These are phyloP conservation scores for Cochlearia excelsa DNA, from an alignment of 345 rosid species.

Conservation along the genomic window DNA sequence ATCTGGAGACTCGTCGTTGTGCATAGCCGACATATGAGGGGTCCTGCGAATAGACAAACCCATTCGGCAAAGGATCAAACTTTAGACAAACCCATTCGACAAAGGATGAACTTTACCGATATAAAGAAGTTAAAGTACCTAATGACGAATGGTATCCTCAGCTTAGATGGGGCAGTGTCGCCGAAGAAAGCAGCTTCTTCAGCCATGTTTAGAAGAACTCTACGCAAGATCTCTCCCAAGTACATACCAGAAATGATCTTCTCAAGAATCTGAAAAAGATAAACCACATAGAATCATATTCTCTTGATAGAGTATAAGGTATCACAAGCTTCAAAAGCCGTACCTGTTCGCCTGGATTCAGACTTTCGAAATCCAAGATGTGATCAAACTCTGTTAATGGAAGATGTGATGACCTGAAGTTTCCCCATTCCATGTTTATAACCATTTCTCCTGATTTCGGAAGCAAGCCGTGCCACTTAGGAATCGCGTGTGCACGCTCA, in stretches of 20 bases:
- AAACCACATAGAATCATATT: slow-evolving; percentile 1
- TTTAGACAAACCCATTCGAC: not conserved
- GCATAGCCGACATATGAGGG: slow-evolving; percentile 77
- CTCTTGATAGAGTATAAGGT: not conserved
- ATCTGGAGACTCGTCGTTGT: slow-evolving; percentile 64
- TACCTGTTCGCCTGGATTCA: slow-evolving; percentile 98
- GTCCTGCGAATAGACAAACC: slow-evolving; percentile 40
- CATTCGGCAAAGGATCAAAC: not conserved
- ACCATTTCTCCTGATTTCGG: slow-evolving; percentile 95
- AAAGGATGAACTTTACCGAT: not conserved
- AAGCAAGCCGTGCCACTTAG: slow-evolving; percentile 85
- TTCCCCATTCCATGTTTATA: slow-evolving; percentile 98
- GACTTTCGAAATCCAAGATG: slow-evolving; percentile 67
- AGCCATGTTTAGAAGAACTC: slow-evolving; percentile 80
- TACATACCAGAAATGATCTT: slow-evolving; percentile 96
- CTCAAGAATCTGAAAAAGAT: slow-evolving; percentile 64
- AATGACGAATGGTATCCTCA: slow-evolving; percentile 57
- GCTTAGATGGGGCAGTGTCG: slow-evolving; percentile 63
- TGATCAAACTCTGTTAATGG: slow-evolving; percentile 76
- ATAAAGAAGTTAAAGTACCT: slow-evolving; percentile 41
- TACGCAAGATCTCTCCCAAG: slow-evolving; percentile 86
- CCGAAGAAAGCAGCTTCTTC: slow-evolving; percentile 89
- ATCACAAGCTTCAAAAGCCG: not conserved
- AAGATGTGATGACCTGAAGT: slow-evolving; percentile 88
- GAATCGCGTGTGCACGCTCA: slow-evolving; percentile 86